These are phyloP conservation scores for Neofusicoccum cordaticola DNA, from an alignment of 2,329 filamentous ascomycete genomes.

Conservation along the genomic window DNA sequence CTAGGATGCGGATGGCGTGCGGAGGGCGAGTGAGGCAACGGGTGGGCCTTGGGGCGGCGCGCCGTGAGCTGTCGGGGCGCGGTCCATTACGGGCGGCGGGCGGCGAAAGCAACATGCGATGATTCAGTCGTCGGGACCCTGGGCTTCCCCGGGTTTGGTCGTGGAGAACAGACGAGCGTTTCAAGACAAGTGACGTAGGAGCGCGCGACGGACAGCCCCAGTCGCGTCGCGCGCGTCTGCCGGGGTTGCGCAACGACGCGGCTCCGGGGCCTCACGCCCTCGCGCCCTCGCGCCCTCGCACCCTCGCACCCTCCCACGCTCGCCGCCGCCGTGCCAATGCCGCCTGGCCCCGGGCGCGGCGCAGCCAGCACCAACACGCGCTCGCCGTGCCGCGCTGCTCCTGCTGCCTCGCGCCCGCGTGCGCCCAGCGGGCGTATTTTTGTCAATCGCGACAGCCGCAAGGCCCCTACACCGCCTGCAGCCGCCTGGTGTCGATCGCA, in stretches of 20 bases:
- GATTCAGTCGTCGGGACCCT: background rate
- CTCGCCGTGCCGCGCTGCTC: too few species aligned
- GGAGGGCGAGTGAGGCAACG: background rate
- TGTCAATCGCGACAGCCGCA: slow-evolving; percentile 7
- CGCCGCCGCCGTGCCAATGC: too few species aligned
- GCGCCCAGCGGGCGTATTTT: background rate
- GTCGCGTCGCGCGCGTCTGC: background rate
- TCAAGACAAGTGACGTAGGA: background rate
- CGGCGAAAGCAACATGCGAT: background rate
- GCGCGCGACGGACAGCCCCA: background rate
- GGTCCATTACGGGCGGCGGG: background rate
- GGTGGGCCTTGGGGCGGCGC: background rate
- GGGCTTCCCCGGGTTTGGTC: background rate
- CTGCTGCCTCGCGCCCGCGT: too few species aligned
- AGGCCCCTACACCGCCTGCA: background rate
- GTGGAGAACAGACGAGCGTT: background rate
- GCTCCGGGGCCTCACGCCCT: too few species aligned
- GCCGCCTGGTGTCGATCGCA: background rate
- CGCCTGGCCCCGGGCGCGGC: too few species aligned
- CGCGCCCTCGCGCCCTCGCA: too few species aligned
- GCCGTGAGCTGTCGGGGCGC: background rate
- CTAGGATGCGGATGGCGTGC: background rate
- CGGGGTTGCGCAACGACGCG: background rate
- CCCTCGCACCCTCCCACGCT: too few species aligned
- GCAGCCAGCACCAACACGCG: too few species aligned